Percentiles rank a stretch among this genome's conserved stretches.
These are phyloP conservation scores for Oryza glaberrima DNA, from an alignment of 176 grass and related monocot genomes.

Conservation along the genomic window DNA sequence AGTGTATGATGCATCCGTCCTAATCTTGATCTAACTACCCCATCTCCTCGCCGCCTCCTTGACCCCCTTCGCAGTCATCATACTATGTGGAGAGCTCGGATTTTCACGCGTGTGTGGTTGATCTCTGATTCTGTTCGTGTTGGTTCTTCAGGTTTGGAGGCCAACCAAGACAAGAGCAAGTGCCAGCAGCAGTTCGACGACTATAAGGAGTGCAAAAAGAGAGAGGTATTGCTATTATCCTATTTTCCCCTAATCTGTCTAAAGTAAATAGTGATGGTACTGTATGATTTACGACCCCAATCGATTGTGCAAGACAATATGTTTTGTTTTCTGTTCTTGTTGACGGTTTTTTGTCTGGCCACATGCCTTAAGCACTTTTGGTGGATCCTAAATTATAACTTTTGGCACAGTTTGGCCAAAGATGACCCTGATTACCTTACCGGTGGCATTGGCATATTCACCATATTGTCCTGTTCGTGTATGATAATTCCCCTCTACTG, in stretches of 20 bases:
- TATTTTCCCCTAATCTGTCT: neutral
- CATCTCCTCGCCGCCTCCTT: neutral
- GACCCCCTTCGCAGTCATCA: neutral
- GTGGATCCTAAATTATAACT: neutral
- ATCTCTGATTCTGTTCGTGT: neutral
- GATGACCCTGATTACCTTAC: neutral
- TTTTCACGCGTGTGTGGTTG: neutral
- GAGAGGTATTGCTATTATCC: slow-evolving; percentile 54
- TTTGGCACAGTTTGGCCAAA: neutral
- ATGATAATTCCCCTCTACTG: too few relatives aligned
- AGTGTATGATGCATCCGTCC: slow-evolving; percentile 51
- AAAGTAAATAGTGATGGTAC: neutral
- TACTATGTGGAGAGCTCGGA: neutral
- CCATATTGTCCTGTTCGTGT: neutral
- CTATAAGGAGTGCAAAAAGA: slow-evolving; percentile 97
- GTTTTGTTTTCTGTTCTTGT: neutral
- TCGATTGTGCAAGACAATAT: neutral
- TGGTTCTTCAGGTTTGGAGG: slow-evolving; percentile 62
- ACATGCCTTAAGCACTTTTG: neutral
- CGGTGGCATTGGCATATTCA: neutral
- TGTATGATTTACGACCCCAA: neutral
- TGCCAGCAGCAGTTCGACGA: slow-evolving; percentile 88
- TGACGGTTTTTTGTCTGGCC: neutral
- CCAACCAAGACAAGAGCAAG: slow-evolving; percentile 81
- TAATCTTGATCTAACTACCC: neutral